These are phyloP conservation scores for Phaffia rhodozyma DNA, from an alignment of 1,284 basidiomycete species.

Conservation along the genomic window DNA sequence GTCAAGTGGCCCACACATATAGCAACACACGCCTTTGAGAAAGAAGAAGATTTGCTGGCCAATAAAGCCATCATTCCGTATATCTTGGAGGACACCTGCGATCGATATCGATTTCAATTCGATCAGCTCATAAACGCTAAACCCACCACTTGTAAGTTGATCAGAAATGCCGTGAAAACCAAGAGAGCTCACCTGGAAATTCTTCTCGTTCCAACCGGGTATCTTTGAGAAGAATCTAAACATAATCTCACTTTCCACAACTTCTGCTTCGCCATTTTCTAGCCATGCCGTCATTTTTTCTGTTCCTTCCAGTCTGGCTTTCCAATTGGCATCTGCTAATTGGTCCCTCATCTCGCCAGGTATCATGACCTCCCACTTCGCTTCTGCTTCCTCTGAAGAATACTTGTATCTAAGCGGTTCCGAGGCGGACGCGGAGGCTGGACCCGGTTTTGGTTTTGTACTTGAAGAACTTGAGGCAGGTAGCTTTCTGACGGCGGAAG, in stretches of 20 bases:
- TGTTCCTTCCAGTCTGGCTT: conserved; percentile 71
- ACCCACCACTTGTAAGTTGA: neutral
- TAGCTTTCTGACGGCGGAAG: conserved; percentile 42
- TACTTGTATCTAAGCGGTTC: conserved; percentile 88
- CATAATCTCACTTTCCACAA: conserved; percentile 76
- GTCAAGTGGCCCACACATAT: conserved; percentile 71
- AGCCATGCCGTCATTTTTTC: conserved; percentile 81
- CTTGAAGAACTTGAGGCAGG: conserved; percentile 34
- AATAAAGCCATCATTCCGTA: conserved; percentile 64
- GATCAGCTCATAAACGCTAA: neutral
- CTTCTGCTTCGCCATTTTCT: conserved; percentile 48
- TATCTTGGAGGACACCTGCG: conserved; percentile 73
- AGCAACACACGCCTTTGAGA: conserved; percentile 74
- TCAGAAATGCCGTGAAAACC: neutral
- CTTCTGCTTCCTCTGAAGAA: conserved; percentile 83
- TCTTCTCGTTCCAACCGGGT: conserved; percentile 91
- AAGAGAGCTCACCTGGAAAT: conserved; percentile 65
- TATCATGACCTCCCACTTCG: conserved; percentile 59
- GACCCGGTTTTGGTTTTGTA: conserved; percentile 37
- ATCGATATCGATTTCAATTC: neutral
- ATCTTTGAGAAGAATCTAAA: conserved; percentile 85
- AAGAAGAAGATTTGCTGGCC: conserved; percentile 66
- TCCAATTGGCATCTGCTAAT: conserved; percentile 83
- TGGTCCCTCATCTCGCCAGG: conserved; percentile 59
- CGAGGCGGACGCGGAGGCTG: conserved; percentile 38